Evolutionary conservation across 202 grass and related monocot genomes (phyloP), one percentile per base, ranked within the genome.

Genomic region (Dendrocalamus latiflorus): DNA sequence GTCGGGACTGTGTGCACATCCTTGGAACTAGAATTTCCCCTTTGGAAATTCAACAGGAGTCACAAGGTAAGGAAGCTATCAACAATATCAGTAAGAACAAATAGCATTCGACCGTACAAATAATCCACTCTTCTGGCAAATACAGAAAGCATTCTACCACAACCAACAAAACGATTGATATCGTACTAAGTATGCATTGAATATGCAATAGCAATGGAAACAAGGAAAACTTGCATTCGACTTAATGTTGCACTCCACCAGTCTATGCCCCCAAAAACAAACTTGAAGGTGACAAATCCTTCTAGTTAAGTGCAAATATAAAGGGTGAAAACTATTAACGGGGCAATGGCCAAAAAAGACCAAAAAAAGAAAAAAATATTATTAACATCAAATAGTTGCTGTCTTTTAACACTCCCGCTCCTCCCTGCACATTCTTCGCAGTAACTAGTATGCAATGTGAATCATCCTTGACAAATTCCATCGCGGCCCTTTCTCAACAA

Each of bases 351-450:
- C 55, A 44, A 66, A 78, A 30, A 70, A 14, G 66, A 74, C 78
- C 18, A 34, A 60, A 83, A n/a, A 36, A 6, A 33, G 33, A 4
- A 43, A 34, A n/a, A 75, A 79, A 79, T 70, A 78, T 69, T 86
- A 90, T 86, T 36, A 79, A 90, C 88, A 86, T 45, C 54, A 79
- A 83, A 86, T 83, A 83, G 84, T 47, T 53, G 72, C 28, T 57
- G 21, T 83, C 61, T 62, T 66, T 60, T 50, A 38, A 41, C 75
- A 78, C 48, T n/a, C 12, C 50, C 6, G 11, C 78, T 37, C 49
- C 48, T 68, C 44, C 51, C 53, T 68, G 66, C 62, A 68, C 22
- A 82, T 67, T 59, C 30, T 73, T 86, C 43, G 51, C 28, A 74
- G 33, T 20, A 65, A 62, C 57, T 45, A 38, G 59, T 16, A 6